Evolutionary conservation across 2,329 filamentous ascomycete species (phyloP).

Genomic region (Plectosphaerella plurivora): DNA sequence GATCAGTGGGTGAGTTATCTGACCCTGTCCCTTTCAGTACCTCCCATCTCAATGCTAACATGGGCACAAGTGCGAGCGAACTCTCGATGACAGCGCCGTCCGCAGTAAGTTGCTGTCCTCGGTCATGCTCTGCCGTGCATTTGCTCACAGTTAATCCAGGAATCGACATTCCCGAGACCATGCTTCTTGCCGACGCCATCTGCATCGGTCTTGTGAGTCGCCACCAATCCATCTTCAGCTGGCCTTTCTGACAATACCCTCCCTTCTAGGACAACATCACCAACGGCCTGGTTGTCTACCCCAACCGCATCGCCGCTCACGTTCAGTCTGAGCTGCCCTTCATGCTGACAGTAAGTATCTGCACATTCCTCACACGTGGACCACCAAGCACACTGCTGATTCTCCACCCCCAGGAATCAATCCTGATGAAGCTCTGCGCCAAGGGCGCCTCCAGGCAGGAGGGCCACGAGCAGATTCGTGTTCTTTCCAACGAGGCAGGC

Average conservation of each 20-base stretch:
- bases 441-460: slow-evolving; percentile 72
- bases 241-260: slow-evolving; percentile 21
- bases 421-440: slow-evolving; percentile 74
- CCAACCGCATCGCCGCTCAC: slow-evolving; percentile 62
- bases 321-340: slow-evolving; percentile 79
- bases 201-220: slow-evolving; percentile 62
- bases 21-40: background rate
- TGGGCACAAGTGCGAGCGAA: slow-evolving; percentile 54
- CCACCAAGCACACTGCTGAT: background rate
- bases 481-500: slow-evolving; percentile 73
- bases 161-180: slow-evolving; percentile 60
- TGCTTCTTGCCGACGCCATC: slow-evolving; percentile 61
- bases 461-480: slow-evolving; percentile 81
- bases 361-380: slow-evolving; percentile 2
- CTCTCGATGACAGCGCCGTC: slow-evolving; percentile 73
- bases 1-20: slow-evolving; percentile 19
- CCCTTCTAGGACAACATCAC: slow-evolving; percentile 75
- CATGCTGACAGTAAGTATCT: slow-evolving; percentile 57
- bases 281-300: slow-evolving; percentile 73
- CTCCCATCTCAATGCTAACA: too few species aligned
- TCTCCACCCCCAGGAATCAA: slow-evolving; percentile 36
- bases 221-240: slow-evolving; percentile 37
- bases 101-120: slow-evolving; percentile 36
- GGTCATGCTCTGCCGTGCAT: slow-evolving; percentile 12
- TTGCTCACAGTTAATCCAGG: slow-evolving; percentile 41